Conservation (phyloP, 2,329 filamentous ascomycete genomes). For the Rhinocladiella similis region DNA sequence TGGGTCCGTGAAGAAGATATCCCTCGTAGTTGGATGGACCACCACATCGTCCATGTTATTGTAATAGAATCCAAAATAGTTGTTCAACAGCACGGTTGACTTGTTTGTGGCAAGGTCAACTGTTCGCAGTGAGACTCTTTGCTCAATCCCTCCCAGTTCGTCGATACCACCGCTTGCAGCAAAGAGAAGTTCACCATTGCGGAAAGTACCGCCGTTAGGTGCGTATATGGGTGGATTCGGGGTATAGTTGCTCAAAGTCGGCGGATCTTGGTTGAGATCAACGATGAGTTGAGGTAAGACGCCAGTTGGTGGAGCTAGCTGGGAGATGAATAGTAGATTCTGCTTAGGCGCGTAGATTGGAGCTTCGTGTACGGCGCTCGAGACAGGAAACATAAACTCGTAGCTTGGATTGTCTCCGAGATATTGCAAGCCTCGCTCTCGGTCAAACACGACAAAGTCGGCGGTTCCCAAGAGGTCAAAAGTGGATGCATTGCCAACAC, state of each 20-base stretch:
- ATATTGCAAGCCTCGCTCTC: conserved; percentile 37
- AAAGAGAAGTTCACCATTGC: conserved; percentile 43
- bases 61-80: conserved; percentile 50
- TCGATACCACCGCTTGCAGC: conserved; percentile 40
- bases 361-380: conserved; percentile 43
- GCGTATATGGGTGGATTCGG: conserved; percentile 47
- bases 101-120: conserved; percentile 48
- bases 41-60: conserved; percentile 45
- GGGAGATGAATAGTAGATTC: conserved; percentile 43
- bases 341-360: conserved; percentile 43
- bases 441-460: conserved; percentile 42
- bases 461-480: conserved; percentile 36
- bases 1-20: conserved; percentile 54
- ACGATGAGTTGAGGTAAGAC: conserved; percentile 41
- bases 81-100: conserved; percentile 45
- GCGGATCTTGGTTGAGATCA: conserved; percentile 46
- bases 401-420: conserved; percentile 40
- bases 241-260: conserved; percentile 37
- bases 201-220: conserved; percentile 44
- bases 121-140: conserved; percentile 43
- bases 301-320: conserved; percentile 39
- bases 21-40: conserved; percentile 41
- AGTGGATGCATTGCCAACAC: conserved; percentile 36
- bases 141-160: conserved; percentile 38
- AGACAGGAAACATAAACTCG: conserved; percentile 41